These are phyloP conservation scores for Zymoseptoria crescenta DNA, from an alignment of 2,329 filamentous ascomycete species.

Conservation along the genomic window DNA sequence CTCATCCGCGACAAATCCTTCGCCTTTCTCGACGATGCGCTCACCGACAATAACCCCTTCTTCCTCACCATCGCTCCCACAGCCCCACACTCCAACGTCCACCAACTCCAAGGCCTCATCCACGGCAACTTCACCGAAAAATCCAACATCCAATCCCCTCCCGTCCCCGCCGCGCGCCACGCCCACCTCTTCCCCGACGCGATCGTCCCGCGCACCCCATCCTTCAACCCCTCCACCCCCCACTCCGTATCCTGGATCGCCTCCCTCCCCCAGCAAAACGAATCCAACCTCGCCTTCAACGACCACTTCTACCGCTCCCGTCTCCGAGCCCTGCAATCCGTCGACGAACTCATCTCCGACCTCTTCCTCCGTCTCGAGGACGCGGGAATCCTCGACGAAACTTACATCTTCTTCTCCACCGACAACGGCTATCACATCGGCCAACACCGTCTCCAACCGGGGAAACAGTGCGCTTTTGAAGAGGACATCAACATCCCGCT, in stretches of 20 bases:
- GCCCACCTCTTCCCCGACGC: conserved; percentile 53
- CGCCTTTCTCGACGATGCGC: conserved; percentile 54
- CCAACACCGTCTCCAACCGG: conserved; percentile 34
- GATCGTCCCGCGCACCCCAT: conserved; percentile 52
- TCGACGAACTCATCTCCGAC: conserved; percentile 48
- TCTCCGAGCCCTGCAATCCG: conserved; percentile 44
- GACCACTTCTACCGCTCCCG: conserved; percentile 47
- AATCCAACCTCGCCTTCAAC: conserved; percentile 43
- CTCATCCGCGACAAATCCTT: conserved; percentile 52
- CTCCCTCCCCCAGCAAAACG: conserved; percentile 38
- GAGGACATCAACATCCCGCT: conserved; percentile 36
- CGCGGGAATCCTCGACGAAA: conserved; percentile 41
- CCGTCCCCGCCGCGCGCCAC: conserved; percentile 54
- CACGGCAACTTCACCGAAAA: conserved; percentile 27
- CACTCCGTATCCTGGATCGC: conserved; percentile 42
- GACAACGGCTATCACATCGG: conserved; percentile 37
- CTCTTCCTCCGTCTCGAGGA: conserved; percentile 37
- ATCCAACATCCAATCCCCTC: conserved; percentile 33
- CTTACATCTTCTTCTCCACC: conserved; percentile 34
- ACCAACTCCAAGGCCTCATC: conserved; percentile 22
- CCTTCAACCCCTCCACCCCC: conserved; percentile 54
- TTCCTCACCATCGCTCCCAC: conserved; percentile 60
- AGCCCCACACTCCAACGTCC: conserved; percentile 56
- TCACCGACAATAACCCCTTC: conserved; percentile 49
- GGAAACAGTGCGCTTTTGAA: conserved; percentile 34